A percentile compares a stretch with the other conserved stretches of the same genome.
These are phyloP conservation scores for Bidens hawaiensis DNA, from an alignment of 140 eudicot genomes.

Conservation along the genomic window DNA sequence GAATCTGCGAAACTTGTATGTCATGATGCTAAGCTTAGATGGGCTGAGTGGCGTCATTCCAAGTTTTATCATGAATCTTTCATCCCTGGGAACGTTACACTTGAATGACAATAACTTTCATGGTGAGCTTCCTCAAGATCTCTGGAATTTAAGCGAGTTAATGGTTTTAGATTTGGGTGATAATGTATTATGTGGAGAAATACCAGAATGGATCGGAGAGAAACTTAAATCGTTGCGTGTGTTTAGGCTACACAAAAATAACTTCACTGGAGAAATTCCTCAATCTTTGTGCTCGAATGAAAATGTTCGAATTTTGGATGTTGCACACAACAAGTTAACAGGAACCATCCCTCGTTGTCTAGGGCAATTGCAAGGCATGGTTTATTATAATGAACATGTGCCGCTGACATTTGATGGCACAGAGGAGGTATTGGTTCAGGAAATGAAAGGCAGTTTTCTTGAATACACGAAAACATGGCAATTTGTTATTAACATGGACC, in stretches of 20 bases:
- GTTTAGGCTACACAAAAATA: constrained; percentile 18
- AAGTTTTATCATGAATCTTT: too few relatives aligned
- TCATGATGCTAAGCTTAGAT: too few relatives aligned
- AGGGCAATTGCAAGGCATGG: background rate
- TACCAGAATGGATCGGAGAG: constrained; percentile 27
- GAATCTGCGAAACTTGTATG: too few relatives aligned
- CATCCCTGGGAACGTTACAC: too few relatives aligned
- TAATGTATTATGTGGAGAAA: constrained; percentile 22
- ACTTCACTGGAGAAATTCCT: constrained; percentile 17
- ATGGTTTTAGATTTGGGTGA: constrained; percentile 24
- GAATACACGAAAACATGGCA: background rate
- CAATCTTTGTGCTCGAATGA: constrained; percentile 13
- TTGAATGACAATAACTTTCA: too few relatives aligned
- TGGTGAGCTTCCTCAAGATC: too few relatives aligned
- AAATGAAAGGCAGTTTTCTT: background rate
- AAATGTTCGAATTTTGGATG: constrained; percentile 21
- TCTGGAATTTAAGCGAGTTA: constrained; percentile 16
- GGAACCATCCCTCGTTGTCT: constrained; percentile 20
- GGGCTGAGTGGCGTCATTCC: too few relatives aligned
- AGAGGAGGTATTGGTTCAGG: background rate
- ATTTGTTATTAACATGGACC: constrained; percentile 22
- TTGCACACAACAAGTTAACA: constrained; percentile 1
- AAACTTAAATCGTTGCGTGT: background rate
- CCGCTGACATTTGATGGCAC: background rate
- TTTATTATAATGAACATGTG: background rate